Evolutionary conservation across 169 alveolate genomes (phyloP), one percentile per base, ranked within the genome.

Genomic region (Plasmodium relictum): DNA sequence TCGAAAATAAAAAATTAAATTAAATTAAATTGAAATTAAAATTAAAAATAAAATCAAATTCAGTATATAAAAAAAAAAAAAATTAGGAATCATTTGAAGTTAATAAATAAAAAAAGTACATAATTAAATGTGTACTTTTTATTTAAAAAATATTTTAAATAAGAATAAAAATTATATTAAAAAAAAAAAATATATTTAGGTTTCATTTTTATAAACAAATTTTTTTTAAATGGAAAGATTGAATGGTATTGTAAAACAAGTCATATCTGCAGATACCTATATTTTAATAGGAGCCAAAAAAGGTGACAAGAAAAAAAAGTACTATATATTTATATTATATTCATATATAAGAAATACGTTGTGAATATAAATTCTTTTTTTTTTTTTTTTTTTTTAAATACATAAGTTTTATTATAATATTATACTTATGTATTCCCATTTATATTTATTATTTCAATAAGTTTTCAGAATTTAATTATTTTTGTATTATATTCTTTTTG

Each of bases 241-340:
- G 50, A 68, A 68, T 39, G 91, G 91, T 20, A 70, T 83, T 26
- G 91, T 83, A 69, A 83, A 83, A 48, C 91, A 83, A 63, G 91
- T 83, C 39, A 61, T 62, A 62, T 83, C 91, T 20, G 91, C 91
- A 16, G 91, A 83, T 42, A 83, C 91, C 74, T 83, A 83, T 48
- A 18, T 83, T 66, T 69, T 83, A 58, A 59, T 54, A 26, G 91
- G 91, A 9, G 86, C 91, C 52, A 69, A 68, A 48, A 83, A 83
- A 71, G 85, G 91, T 83, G 45, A 83, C 12, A 66, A 10, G 24
- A 26, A 26, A 50, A 45, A 69, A 20, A 69, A 20, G 7, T 41
- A 41, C 18, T n/a, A 66, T 37, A 39, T 66, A 66, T 37, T 26
- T 66, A 6, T 59, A 59, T 24, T 18, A 24, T 24, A 59, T 59